These are phyloP conservation scores for Aspergillus steynii DNA, from an alignment of 495 filamentous ascomycete species.

Conservation along the genomic window DNA sequence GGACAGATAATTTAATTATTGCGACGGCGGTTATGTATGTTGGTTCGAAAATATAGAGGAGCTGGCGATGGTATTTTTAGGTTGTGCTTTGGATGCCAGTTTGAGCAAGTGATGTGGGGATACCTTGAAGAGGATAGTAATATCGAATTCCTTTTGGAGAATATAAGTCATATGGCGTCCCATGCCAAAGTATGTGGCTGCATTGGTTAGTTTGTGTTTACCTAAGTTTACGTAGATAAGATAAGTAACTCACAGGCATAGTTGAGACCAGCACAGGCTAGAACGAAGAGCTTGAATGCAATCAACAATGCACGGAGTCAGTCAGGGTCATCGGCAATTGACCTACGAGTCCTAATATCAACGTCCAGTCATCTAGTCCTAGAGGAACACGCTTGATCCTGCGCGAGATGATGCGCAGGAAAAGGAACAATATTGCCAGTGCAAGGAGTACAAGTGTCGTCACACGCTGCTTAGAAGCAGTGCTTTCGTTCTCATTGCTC, in stretches of 20 bases:
- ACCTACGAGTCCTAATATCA: slow-evolving; percentile 10
- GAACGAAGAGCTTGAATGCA: slow-evolving; percentile 5
- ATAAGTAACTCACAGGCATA: slow-evolving; percentile 4
- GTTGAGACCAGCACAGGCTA: slow-evolving; percentile 4
- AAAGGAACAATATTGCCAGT: slow-evolving; percentile 6
- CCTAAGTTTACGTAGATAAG: background rate
- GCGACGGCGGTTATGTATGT: slow-evolving; percentile 13
- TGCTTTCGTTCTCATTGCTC: background rate
- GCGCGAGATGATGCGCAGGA: slow-evolving; percentile 6
- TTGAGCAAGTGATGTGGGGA: too few species aligned
- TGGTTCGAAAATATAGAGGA: slow-evolving; percentile 16
- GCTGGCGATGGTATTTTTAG: background rate
- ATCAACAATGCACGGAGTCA: too few species aligned
- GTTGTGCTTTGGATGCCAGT: background rate
- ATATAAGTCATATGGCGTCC: slow-evolving; percentile 3
- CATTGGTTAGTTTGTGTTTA: background rate
- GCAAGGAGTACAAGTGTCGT: slow-evolving; percentile 5
- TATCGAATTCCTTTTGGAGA: background rate
- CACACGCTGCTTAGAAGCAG: slow-evolving; percentile 8
- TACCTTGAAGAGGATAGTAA: slow-evolving; percentile 8
- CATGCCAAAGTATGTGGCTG: slow-evolving; percentile 14
- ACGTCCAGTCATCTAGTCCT: slow-evolving; percentile 10
- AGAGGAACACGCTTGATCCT: slow-evolving; percentile 6
- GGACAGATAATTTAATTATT: slow-evolving; percentile 14
- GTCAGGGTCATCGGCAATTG: background rate